phyloP scores from a whole-genome alignment of 768 basidiomycete genomes.

The Jaapia argillacea region DNA sequence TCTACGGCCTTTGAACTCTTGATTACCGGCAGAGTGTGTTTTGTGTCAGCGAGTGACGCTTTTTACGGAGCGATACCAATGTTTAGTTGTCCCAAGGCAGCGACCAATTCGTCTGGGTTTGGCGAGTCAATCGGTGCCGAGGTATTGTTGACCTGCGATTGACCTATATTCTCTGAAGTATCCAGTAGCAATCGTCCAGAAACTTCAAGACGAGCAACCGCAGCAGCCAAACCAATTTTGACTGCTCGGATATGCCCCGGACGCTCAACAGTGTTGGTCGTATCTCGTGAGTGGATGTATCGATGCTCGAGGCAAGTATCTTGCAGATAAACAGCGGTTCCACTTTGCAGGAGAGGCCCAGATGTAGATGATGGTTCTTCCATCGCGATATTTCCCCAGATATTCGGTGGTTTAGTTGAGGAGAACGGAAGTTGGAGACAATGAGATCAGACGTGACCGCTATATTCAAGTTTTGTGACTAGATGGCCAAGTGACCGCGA shows the following conservation, averaged over 20 bases:
- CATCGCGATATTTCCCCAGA: too few species aligned
- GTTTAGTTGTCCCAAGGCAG: conserved; percentile 36
- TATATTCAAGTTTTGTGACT: too few species aligned
- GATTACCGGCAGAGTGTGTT: conserved; percentile 26
- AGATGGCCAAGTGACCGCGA: too few species aligned
- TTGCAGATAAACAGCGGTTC: conserved; percentile 59
- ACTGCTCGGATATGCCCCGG: conserved; percentile 86
- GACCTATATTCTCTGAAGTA: conserved; percentile 13
- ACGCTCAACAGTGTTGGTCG: conserved; percentile 75
- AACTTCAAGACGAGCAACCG: conserved; percentile 65
- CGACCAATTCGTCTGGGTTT: conserved; percentile 29
- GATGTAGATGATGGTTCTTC: too few species aligned
- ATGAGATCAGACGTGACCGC: too few species aligned
- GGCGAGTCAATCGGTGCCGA: background rate
- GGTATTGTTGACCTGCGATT: too few species aligned
- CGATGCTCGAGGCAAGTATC: conserved; percentile 64
- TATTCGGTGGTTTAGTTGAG: too few species aligned
- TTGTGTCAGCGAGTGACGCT: too few species aligned
- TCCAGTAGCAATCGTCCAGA: too few species aligned
- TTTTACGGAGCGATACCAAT: conserved; percentile 25
- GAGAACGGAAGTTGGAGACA: too few species aligned
- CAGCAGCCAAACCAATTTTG: conserved; percentile 71
- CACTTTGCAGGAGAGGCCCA: too few species aligned
- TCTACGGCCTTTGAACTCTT: conserved; percentile 45
- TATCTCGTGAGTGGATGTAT: conserved; percentile 71